A percentile compares a stretch with the other conserved stretches of the same genome.
Conservation (phyloP, 192 early-diverging fungal genomes). For the Rhizoclosmatium sp. region DNA sequence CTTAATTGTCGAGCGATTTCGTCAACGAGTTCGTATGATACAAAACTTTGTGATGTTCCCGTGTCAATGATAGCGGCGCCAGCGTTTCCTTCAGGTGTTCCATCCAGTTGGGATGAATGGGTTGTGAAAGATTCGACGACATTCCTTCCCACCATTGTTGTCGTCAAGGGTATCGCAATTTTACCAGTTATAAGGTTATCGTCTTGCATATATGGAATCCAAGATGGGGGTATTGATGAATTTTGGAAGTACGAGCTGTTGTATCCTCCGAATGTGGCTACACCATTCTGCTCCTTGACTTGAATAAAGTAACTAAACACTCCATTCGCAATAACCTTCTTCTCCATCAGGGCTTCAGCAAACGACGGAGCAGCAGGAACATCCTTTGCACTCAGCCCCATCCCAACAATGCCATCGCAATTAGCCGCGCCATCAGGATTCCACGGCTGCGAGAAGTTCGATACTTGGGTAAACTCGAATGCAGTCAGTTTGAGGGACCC, state of each 20-base stretch:
- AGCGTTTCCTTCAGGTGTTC: conserved; percentile 9
- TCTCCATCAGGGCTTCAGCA: background rate
- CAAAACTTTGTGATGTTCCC: conserved; percentile 16
- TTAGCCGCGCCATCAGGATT: background rate
- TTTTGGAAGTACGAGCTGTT: conserved; percentile 15
- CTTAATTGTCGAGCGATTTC: background rate
- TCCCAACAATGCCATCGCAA: conserved; percentile 17
- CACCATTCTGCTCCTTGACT: background rate
- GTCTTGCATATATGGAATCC: conserved; percentile 3
- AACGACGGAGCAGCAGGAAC: background rate
- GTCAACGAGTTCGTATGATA: conserved; percentile 3
- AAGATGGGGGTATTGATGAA: background rate
- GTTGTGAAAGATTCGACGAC: background rate
- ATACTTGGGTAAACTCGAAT: conserved; percentile 26
- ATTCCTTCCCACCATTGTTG: background rate
- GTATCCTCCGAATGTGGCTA: conserved; percentile 11
- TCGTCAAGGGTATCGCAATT: background rate
- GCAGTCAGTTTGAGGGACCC: background rate
- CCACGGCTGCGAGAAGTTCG: background rate
- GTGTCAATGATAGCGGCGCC: conserved; percentile 29
- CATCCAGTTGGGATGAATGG: conserved; percentile 2
- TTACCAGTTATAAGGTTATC: conserved; percentile 7
- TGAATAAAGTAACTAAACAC: conserved; percentile 18
- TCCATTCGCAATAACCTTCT: background rate
- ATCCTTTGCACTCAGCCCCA: conserved; percentile 4